Evolutionary conservation across 208 protist species (phyloP).

Genomic region (Phytomonas francai): DNA sequence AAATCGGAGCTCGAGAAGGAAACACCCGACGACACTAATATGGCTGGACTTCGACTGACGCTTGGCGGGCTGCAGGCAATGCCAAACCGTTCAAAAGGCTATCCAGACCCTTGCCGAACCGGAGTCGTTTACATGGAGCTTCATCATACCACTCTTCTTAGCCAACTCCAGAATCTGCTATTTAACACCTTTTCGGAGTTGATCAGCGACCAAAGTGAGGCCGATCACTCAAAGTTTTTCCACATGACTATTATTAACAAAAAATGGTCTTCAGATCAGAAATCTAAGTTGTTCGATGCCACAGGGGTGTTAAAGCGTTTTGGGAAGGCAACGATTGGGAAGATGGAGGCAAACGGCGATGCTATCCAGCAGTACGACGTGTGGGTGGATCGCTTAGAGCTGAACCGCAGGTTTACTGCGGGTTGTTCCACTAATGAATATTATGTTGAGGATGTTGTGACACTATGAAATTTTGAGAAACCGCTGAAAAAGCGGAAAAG

Average conservation of each 20-base stretch:
- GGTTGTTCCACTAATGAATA: not conserved
- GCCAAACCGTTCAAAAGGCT: slow-evolving; percentile 18
- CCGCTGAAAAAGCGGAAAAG: not conserved
- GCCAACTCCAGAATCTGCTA: slow-evolving; percentile 33
- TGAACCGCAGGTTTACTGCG: slow-evolving; percentile 9
- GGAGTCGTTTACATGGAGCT: slow-evolving; percentile 73
- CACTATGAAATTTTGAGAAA: not conserved
- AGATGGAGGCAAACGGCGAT: not conserved
- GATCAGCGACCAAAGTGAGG: slow-evolving; percentile 29
- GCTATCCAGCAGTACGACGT: not conserved
- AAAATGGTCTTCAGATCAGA: slow-evolving; percentile 38
- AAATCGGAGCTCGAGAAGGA: not conserved
- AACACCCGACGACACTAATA: not conserved
- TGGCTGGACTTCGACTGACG: not conserved
- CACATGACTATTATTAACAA: slow-evolving; percentile 81
- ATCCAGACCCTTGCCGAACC: slow-evolving; percentile 24
- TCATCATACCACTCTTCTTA: slow-evolving; percentile 25
- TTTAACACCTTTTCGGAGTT: slow-evolving; percentile 49
- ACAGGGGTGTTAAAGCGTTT: not conserved
- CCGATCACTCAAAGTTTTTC: slow-evolving; percentile 25
- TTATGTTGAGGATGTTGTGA: not conserved
- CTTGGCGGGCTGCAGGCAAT: slow-evolving; percentile 45
- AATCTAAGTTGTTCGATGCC: not conserved
- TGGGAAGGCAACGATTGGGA: not conserved
- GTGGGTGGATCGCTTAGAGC: slow-evolving; percentile 20